Percentiles rank a stretch among this genome's conserved stretches.
phyloP scores from a whole-genome alignment of 257 asterid species.

The Euphrasia confusa region DNA sequence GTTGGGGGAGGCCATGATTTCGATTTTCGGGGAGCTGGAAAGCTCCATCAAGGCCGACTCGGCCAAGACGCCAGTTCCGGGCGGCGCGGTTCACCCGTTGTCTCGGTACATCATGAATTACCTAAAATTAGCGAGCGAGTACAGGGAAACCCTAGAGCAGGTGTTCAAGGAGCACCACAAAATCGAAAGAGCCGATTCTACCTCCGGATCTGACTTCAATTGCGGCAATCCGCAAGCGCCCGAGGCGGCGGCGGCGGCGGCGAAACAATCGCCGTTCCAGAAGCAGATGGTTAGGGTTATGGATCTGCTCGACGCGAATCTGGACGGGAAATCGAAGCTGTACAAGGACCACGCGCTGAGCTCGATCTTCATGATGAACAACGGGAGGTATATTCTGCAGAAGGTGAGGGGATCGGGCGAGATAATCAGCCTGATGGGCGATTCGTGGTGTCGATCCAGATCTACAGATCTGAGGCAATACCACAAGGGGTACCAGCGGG shows the following conservation, averaged over 20 bases:
- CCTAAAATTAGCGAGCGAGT: no score
- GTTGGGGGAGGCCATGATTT: constrained; percentile 45
- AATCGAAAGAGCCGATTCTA: constrained; percentile 27
- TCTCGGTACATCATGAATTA: constrained; percentile 53
- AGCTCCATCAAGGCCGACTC: constrained; percentile 64
- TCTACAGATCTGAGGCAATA: constrained; percentile 74
- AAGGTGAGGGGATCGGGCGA: constrained; percentile 57
- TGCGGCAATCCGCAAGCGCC: background rate
- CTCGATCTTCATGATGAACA: constrained; percentile 92
- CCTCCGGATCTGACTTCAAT: constrained; percentile 32
- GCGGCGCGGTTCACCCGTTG: constrained; percentile 83
- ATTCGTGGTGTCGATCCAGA: constrained; percentile 60
- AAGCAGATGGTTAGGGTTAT: constrained; percentile 47
- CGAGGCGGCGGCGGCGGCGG: background rate
- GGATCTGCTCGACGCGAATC: constrained; percentile 60
- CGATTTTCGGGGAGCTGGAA: constrained; percentile 59
- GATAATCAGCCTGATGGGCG: constrained; percentile 51
- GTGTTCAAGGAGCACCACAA: constrained; percentile 58
- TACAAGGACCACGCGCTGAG: constrained; percentile 61
- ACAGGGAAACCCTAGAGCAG: constrained; percentile 51
- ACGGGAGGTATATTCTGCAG: constrained; percentile 77
- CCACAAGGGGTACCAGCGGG: constrained; percentile 87
- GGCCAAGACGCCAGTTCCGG: constrained; percentile 58
- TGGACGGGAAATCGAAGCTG: constrained; percentile 63
- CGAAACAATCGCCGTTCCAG: constrained; percentile 42